phyloP scores from a whole-genome alignment of 106 monocot genomes.

The Acorus calamus region DNA sequence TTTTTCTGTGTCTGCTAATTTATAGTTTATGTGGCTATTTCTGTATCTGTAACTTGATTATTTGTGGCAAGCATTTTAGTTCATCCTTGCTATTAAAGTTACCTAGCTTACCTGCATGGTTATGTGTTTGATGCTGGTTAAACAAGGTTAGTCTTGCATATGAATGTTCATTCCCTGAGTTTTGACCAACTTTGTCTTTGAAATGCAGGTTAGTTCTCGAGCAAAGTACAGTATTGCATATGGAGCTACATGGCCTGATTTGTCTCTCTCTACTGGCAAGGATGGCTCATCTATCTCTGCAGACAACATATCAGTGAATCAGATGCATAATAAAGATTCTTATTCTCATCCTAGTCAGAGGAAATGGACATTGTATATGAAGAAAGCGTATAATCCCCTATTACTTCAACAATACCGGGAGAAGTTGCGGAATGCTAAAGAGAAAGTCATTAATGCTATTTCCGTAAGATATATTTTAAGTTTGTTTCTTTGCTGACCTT shows the following conservation, averaged over 20 bases:
- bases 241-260: slow-evolving; percentile 53
- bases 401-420: slow-evolving; percentile 49
- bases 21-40: no score
- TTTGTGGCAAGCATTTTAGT: no score
- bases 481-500: not conserved
- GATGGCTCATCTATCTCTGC: slow-evolving; percentile 1
- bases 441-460: slow-evolving; percentile 41
- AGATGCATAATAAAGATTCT: slow-evolving; percentile 6
- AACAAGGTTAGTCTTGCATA: no score
- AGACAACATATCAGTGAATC: slow-evolving; percentile 1
- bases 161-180: no score
- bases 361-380: slow-evolving; percentile 55
- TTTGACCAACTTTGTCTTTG: not conserved
- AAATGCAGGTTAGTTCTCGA: slow-evolving; percentile 52
- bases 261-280: slow-evolving; percentile 29
- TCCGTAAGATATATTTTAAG: slow-evolving; percentile 30
- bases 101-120: not conserved
- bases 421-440: slow-evolving; percentile 42
- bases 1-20: no score
- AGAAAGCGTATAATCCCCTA: slow-evolving; percentile 71
- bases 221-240: slow-evolving; percentile 77
- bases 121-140: slow-evolving; percentile 3
- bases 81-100: no score
- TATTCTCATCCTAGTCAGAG: slow-evolving; percentile 21
- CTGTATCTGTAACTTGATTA: no score